A percentile compares a stretch with the other conserved stretches of the same genome.
These are phyloP conservation scores for Backusella tuberculispora DNA, from an alignment of 192 early-diverging fungal genomes.

Conservation along the genomic window DNA sequence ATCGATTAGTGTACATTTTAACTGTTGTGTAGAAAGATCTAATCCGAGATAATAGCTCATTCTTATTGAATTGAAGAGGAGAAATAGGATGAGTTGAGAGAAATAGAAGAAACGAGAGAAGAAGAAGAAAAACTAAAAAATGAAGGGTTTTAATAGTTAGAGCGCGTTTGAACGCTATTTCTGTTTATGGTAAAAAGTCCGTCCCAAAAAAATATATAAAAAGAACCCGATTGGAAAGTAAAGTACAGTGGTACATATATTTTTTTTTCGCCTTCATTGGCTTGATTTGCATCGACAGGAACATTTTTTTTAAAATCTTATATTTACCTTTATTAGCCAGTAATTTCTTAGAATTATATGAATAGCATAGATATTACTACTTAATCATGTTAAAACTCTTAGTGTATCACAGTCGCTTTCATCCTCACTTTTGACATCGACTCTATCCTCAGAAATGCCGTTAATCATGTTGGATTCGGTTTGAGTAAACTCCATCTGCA, in stretches of 20 bases:
- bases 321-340: too few relatives aligned
- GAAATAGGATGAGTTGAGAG: background rate
- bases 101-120: background rate
- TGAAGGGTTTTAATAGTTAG: background rate
- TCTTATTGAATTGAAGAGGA: background rate
- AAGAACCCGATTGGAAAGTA: constrained; percentile 11
- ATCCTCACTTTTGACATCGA: too few relatives aligned
- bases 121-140: background rate
- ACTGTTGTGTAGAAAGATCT: constrained; percentile 79
- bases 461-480: too few relatives aligned
- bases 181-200: constrained; percentile 1
- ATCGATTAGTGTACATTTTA: constrained; percentile 67
- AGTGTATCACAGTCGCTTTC: too few relatives aligned
- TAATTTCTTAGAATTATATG: too few relatives aligned
- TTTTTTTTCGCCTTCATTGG: background rate
- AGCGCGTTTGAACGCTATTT: background rate
- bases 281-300: background rate
- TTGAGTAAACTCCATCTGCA: too few relatives aligned
- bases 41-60: constrained; percentile 61
- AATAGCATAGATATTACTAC: too few relatives aligned
- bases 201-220: background rate
- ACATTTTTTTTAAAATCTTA: background rate
- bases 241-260: background rate
- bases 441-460: too few relatives aligned
- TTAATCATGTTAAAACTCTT: too few relatives aligned